Base-by-base conservation (phyloP, 805 yeast species). In the Candida insectorum region DNA sequence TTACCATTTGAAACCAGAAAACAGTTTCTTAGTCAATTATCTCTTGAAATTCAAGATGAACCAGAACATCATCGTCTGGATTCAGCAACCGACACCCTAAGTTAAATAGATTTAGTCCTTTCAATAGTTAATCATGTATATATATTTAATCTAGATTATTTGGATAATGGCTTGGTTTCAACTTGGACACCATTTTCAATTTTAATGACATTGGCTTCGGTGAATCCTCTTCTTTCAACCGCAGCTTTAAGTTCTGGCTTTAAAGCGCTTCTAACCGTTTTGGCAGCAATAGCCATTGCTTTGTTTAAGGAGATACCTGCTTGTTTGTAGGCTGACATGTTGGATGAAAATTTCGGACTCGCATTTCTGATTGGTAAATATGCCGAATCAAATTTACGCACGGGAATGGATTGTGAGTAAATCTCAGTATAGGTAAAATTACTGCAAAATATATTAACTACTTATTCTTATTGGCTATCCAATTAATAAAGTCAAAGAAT, bases 251-350 rank as follows among this genome's bases (percentile, higher is more conserved):
- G 62, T 55, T 89, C 96, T 45, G 88, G 79, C 73, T 91, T 91
- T 60, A 91, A 77, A 33, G 96, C 81, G 52, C 74, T 71, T 72
- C 97, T 87, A 51, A 87, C 77, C 43, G 95, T 77, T 61, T 79
- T 79, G 56, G 96, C 95, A 56, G 96, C 85, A 57, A 91, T 75
- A 48, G 95, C 77, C 63, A 89, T 74, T 68, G 91, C 91, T 63
- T 81, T 85, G 83, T 85, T 86, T 72, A 83, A 79, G 47, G 71
- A 57, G 38, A 66, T 65, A 40, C 72, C 72, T 34, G 72, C 72
- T 66, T 66, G 72, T 55, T 66, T 65, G 62, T 63, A 62, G 54
- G 71, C 68, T 52, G 71, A 64, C 72, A 66, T 66, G 19, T 8
- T 33, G 20, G 12, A 9, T 9, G 16, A 17, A 27, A 22, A 12